Evolutionary conservation across 1,284 basidiomycete genomes (phyloP).

Genomic region (Puccinia polysora): DNA sequence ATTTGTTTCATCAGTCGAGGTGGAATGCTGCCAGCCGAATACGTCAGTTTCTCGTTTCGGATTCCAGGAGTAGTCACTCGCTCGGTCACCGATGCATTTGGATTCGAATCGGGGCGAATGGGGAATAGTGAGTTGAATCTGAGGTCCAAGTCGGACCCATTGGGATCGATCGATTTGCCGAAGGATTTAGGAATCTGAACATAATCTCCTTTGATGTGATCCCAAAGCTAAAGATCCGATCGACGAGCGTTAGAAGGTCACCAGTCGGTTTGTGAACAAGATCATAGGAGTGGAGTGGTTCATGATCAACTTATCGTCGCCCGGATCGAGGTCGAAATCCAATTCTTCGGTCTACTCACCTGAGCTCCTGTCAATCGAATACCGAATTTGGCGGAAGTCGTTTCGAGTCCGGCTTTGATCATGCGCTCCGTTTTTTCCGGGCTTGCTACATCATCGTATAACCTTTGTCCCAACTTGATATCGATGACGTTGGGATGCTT

Average conservation of each 20-base stretch:
- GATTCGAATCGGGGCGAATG: not conserved
- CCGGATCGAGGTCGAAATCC: too few species aligned
- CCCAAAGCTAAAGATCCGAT: slow-evolving; percentile 26
- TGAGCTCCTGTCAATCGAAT: slow-evolving; percentile 37
- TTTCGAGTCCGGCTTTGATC: slow-evolving; percentile 15
- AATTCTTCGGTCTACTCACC: slow-evolving; percentile 19
- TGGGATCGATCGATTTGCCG: slow-evolving; percentile 29
- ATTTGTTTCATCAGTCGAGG: slow-evolving; percentile 6
- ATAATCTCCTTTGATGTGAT: slow-evolving; percentile 21
- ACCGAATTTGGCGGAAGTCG: slow-evolving; percentile 25
- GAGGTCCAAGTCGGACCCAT: slow-evolving; percentile 9
- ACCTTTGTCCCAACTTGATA: slow-evolving; percentile 36
- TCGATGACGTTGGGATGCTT: slow-evolving; percentile 36
- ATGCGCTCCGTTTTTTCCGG: slow-evolving; percentile 29
- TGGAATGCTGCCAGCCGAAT: slow-evolving; percentile 8
- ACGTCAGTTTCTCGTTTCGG: not conserved
- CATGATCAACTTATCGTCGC: too few species aligned
- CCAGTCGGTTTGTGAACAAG: too few species aligned
- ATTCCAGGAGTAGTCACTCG: not conserved
- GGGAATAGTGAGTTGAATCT: slow-evolving; percentile 33
- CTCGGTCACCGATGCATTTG: too few species aligned
- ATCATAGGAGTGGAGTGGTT: too few species aligned
- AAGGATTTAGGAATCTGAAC: slow-evolving; percentile 22
- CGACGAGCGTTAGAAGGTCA: not conserved
- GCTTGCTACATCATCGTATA: slow-evolving; percentile 34